These are phyloP conservation scores for Calonectria crousiana DNA, from an alignment of 2,329 filamentous ascomycete species.

Conservation along the genomic window DNA sequence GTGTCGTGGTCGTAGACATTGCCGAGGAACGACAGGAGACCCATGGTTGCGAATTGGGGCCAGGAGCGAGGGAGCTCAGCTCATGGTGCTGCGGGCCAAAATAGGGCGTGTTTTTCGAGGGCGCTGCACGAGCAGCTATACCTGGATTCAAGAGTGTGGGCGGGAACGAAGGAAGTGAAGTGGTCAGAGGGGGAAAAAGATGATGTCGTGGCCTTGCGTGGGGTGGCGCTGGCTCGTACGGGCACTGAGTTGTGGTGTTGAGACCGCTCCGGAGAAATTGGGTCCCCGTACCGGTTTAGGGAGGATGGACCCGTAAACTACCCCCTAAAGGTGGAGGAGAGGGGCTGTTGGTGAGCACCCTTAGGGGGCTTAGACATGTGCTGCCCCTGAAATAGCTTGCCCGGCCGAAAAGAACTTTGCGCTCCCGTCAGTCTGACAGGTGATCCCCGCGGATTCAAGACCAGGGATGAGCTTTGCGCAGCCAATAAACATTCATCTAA, in stretches of 20 bases:
- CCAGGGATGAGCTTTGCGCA: not conserved
- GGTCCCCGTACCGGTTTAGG: slow-evolving; percentile 32
- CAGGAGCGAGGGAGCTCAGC: slow-evolving; percentile 35
- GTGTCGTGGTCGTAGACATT: slow-evolving; percentile 75
- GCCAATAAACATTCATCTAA: not conserved
- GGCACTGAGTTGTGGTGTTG: slow-evolving; percentile 33
- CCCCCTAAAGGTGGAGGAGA: not conserved
- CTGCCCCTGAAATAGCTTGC: slow-evolving; percentile 35
- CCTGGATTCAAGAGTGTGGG: not conserved
- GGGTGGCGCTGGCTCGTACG: slow-evolving; percentile 14
- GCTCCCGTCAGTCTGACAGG: slow-evolving; percentile 3
- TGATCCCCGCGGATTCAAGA: slow-evolving; percentile 3
- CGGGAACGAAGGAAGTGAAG: slow-evolving; percentile 5
- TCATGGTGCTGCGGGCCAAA: slow-evolving; percentile 33
- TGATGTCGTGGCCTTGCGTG: slow-evolving; percentile 44
- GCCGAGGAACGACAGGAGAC: slow-evolving; percentile 56
- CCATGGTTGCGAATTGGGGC: slow-evolving; percentile 51
- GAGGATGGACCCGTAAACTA: not conserved
- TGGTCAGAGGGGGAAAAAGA: slow-evolving; percentile 11
- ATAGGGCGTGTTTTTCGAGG: not conserved
- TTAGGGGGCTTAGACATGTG: slow-evolving; percentile 13
- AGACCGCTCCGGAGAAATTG: slow-evolving; percentile 34
- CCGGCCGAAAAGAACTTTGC: slow-evolving; percentile 25
- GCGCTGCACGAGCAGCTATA: not conserved
- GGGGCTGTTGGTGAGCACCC: slow-evolving; percentile 23